Conservation (phyloP, 2,329 filamentous ascomycete genomes). For the Fusarium nanum region DNA sequence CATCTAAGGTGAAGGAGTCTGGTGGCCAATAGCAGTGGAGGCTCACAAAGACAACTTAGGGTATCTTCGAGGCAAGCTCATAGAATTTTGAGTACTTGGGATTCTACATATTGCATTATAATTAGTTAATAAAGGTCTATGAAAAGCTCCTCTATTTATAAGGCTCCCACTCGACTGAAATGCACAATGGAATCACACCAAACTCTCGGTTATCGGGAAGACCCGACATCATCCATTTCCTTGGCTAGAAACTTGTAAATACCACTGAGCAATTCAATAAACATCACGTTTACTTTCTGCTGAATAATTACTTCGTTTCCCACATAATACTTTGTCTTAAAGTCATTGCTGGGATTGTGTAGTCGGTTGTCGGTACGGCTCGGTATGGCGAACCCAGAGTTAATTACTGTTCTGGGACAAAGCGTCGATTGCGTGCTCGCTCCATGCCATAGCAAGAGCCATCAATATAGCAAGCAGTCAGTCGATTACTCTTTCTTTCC, state of each 20-base stretch:
- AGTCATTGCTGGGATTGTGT: not conserved
- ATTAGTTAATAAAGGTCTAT: constrained; percentile 3
- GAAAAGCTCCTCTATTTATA: not conserved
- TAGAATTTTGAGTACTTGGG: not conserved
- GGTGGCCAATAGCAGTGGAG: not conserved
- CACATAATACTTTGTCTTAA: not conserved
- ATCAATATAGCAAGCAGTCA: constrained; percentile 18
- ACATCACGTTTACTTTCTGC: not conserved
- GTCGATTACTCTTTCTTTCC: constrained; percentile 12
- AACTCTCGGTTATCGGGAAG: constrained; percentile 28
- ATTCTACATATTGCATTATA: not conserved
- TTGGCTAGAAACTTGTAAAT: no score
- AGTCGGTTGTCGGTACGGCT: constrained; percentile 36
- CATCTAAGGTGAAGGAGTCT: not conserved
- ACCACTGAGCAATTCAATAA: not conserved
- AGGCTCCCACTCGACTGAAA: not conserved
- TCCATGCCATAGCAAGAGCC: constrained; percentile 6
- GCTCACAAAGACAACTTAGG: not conserved
- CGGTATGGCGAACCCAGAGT: constrained; percentile 23
- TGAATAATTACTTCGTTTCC: not conserved
- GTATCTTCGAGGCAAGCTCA: not conserved
- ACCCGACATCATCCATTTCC: not conserved
- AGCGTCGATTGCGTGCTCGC: constrained; percentile 38
- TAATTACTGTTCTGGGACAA: constrained; percentile 16
- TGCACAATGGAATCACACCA: constrained; percentile 1